Evolutionary conservation across 768 basidiomycete genomes (phyloP).

Genomic region (Hygrocybe punicea): DNA sequence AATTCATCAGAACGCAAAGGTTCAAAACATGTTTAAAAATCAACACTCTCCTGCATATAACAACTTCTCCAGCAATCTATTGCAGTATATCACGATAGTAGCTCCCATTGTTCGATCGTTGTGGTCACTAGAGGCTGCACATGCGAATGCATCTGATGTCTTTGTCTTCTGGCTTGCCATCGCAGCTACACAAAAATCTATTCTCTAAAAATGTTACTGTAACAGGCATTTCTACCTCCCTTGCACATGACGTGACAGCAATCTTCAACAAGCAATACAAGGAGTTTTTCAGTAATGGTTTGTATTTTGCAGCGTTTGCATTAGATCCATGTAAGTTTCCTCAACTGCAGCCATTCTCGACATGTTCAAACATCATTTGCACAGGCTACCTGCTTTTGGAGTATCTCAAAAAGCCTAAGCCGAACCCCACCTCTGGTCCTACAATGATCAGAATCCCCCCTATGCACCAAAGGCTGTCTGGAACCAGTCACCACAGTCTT

Average conservation of each 20-base stretch:
- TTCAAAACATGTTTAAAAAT: not conserved
- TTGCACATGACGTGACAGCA: constrained; percentile 14
- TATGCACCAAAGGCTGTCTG: too few relatives aligned
- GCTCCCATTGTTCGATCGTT: constrained; percentile 19
- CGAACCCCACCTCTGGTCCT: not conserved
- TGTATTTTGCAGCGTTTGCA: constrained; percentile 31
- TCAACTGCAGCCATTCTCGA: not conserved
- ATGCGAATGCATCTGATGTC: constrained; percentile 19
- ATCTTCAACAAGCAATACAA: constrained; percentile 29
- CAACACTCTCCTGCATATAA: not conserved
- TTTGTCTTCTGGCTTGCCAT: constrained; percentile 26
- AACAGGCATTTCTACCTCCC: constrained; percentile 16
- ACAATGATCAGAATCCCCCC: not conserved
- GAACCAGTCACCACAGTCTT: too few relatives aligned
- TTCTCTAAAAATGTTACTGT: not conserved
- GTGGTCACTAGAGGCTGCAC: constrained; percentile 27
- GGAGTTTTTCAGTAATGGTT: constrained; percentile 29
- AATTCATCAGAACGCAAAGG: not conserved
- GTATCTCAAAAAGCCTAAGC: not conserved
- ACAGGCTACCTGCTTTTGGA: constrained; percentile 1
- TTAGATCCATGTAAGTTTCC: constrained; percentile 29
- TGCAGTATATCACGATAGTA: constrained; percentile 18
- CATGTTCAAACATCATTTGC: not conserved
- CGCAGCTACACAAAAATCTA: constrained; percentile 13
- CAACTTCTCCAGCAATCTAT: constrained; percentile 10